Evolutionary conservation across 2,329 filamentous ascomycete species (phyloP).

Genomic region (Zopfia rhizophila): DNA sequence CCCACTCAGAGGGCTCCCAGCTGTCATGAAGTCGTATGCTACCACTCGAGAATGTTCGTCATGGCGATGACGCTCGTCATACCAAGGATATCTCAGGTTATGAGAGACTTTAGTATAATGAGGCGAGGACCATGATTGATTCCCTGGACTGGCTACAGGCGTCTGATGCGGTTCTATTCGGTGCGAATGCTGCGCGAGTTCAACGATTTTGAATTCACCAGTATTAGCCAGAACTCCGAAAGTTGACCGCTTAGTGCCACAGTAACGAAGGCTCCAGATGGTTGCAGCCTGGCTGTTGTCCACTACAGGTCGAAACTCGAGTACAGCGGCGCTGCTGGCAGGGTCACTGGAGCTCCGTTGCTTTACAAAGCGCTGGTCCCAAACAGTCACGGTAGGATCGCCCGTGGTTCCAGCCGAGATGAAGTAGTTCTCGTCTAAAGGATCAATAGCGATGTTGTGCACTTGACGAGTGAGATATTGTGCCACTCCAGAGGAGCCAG

Average conservation of each 20-base stretch:
- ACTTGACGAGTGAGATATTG: conserved; percentile 68
- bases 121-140: conserved; percentile 52
- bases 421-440: conserved; percentile 84
- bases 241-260: conserved; percentile 66
- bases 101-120: conserved; percentile 58
- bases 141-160: conserved; percentile 29
- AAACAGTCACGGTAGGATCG: conserved; percentile 78
- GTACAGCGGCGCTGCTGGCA: conserved; percentile 64
- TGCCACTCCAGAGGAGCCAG: conserved; percentile 57
- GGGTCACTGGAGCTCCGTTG: conserved; percentile 55
- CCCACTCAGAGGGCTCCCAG: conserved; percentile 55
- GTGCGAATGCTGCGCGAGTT: conserved; percentile 63
- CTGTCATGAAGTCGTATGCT: conserved; percentile 69
- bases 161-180: conserved; percentile 34
- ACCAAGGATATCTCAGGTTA: conserved; percentile 56
- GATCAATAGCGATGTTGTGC: conserved; percentile 79
- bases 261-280: conserved; percentile 72
- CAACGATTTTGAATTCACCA: conserved; percentile 67
- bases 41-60: conserved; percentile 63
- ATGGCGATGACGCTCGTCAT: conserved; percentile 55
- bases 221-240: conserved; percentile 68
- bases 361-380: conserved; percentile 72
- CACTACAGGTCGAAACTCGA: conserved; percentile 68
- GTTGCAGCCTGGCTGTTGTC: conserved; percentile 60
- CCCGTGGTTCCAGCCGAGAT: conserved; percentile 78